phyloP scores from a whole-genome alignment of 768 basidiomycete genomes.

The Pleurotus tuoliensis region DNA sequence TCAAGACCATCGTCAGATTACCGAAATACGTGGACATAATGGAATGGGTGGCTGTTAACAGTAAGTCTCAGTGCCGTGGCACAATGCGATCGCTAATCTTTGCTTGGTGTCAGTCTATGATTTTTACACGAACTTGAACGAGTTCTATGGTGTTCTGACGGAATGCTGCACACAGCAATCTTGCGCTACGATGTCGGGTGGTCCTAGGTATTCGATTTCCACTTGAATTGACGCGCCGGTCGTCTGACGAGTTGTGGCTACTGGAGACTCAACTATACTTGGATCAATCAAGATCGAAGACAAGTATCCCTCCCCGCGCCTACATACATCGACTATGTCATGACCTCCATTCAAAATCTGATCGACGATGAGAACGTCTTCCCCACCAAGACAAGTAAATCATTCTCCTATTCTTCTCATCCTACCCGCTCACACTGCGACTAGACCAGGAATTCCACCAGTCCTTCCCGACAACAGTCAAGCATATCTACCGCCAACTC shows the following conservation, averaged over 20 bases:
- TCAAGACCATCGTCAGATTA: constrained; percentile 95
- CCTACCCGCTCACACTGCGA: background rate
- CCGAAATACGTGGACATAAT: constrained; percentile 95
- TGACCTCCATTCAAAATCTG: constrained; percentile 94
- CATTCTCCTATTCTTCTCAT: background rate
- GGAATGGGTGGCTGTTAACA: constrained; percentile 96
- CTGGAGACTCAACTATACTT: constrained; percentile 83
- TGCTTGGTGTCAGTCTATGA: constrained; percentile 70
- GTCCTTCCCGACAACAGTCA: constrained; percentile 84
- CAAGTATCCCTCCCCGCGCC: constrained; percentile 87
- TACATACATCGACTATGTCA: constrained; percentile 96
- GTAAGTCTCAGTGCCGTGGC: constrained; percentile 40
- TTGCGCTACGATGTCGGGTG: constrained; percentile 92
- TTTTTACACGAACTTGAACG: constrained; percentile 95
- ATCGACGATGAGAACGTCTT: constrained; percentile 93
- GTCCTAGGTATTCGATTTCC: constrained; percentile 58
- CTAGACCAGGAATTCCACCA: constrained; percentile 86
- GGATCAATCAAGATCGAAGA: constrained; percentile 91
- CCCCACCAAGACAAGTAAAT: constrained; percentile 90
- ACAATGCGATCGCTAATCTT: background rate
- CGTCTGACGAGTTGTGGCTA: background rate
- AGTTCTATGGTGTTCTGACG: constrained; percentile 91
- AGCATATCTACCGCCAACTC: constrained; percentile 95
- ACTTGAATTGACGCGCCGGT: background rate
- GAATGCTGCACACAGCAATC: constrained; percentile 89